A percentile compares a stretch with the other conserved stretches of the same genome.
Conservation (phyloP, 2,329 filamentous ascomycete species). For the Verticillium tricorpus region DNA sequence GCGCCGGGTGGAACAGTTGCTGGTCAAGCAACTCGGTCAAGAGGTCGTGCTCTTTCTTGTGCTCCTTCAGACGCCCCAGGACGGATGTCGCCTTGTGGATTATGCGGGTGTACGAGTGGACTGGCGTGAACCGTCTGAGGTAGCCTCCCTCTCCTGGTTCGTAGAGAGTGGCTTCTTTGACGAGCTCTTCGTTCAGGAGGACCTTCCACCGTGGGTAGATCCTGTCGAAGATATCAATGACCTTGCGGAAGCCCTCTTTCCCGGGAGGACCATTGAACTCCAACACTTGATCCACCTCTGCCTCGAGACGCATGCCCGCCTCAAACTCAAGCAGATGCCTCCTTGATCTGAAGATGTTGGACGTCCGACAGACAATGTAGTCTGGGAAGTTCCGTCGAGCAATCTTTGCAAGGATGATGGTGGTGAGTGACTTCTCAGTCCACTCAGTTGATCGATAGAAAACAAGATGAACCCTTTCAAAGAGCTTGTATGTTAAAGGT, state of each 20-base stretch:
- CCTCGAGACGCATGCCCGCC: conserved; percentile 76
- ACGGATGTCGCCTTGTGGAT: conserved; percentile 81
- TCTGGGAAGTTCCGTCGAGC: conserved; percentile 81
- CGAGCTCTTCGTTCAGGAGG: conserved; percentile 68
- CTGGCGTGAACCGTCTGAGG: conserved; percentile 81
- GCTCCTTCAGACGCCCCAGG: conserved; percentile 76
- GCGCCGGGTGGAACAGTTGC: conserved; percentile 76
- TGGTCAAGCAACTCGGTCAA: conserved; percentile 74
- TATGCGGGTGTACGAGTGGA: conserved; percentile 89
- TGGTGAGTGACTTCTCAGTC: conserved; percentile 94
- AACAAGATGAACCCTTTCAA: conserved; percentile 90
- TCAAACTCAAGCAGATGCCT: conserved; percentile 81
- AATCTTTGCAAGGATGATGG: conserved; percentile 89
- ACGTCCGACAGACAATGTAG: conserved; percentile 85
- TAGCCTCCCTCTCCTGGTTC: conserved; percentile 84
- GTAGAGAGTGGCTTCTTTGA: conserved; percentile 73
- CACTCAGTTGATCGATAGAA: conserved; percentile 96
- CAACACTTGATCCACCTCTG: conserved; percentile 73
- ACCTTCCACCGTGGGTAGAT: conserved; percentile 78
- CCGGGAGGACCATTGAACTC: conserved; percentile 72
- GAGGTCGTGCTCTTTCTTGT: conserved; percentile 70
- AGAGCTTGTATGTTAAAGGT: conserved; percentile 67
- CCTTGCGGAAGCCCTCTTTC: conserved; percentile 58
- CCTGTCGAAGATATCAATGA: conserved; percentile 68
- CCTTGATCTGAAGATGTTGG: conserved; percentile 81